Base-by-base conservation (phyloP, 495 filamentous ascomycete species). In the Staphylotrichum tortipilum region DNA sequence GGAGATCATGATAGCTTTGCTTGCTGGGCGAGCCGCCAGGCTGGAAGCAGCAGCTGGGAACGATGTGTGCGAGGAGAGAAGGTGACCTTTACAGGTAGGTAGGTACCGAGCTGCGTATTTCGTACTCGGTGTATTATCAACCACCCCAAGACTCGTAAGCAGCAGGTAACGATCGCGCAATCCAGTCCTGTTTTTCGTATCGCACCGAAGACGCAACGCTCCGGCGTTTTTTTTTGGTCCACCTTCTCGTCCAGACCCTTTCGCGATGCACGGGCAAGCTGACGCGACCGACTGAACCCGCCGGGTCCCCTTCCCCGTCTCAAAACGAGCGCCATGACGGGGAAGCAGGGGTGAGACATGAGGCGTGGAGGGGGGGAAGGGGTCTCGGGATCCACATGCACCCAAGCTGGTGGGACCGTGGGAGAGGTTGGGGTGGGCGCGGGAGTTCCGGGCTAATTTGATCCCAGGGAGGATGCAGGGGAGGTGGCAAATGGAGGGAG, bases 61-160 rank as follows among this genome's bases (percentile, higher is more conserved):
- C n/a, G n/a, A n/a, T n/a, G n/a, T n/a, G n/a, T n/a, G 30, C 34
- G 19, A n/a, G 34, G 30, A 48, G 23, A 38, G 45, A 48, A 48
- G 45, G 45, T 38, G 34, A 5, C 22, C 28, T 39, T 18, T 6
- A 17, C 34, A 19, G n/a, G 4, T 18, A 6, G 19, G 0, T 7
- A 4, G 19, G 14, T 4, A 6, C 2, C 0, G 8, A 28, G 10
- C 17, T 22, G 24, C 10, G 24, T 35, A n/a, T 15, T 15, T 28
- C 26, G 26, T 28, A 28, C 26, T 10, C 26, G n/a, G 31, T 12
- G 31, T 8, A 4, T 34, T n/a, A 34, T 34, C 11, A 10, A n/a
- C n/a, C 9, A n/a, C n/a, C 10, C n/a, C 31, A n/a, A 34, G 10
- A 34, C 19, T 37, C 17, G n/a, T n/a, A 21, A 8, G 21, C 35